Base-by-base conservation (phyloP, 1,284 basidiomycete species). In the Stygiomarasmius scandens region DNA sequence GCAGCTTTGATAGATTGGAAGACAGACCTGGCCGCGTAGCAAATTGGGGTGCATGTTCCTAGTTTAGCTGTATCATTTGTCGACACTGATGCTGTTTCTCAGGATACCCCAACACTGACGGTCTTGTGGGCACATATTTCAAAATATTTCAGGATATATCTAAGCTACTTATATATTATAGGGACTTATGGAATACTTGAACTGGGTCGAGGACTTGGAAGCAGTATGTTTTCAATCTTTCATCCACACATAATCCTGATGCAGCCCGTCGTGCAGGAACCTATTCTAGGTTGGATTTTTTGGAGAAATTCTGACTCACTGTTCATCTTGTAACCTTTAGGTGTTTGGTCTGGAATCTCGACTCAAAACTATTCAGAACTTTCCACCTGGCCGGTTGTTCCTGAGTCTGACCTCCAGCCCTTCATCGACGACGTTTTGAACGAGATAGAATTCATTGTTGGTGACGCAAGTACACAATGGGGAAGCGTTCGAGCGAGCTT, bases 101-200 rank as follows among this genome's bases (percentile, higher is more conserved):
- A 72, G 71, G 68, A 32, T 76, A 76, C 56, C 60, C 71, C 2
- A 74, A 76, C 49, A 75, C 73, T 2, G 72, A 75, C 52, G 75
- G 75, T 2, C 69, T 78, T 38, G 75, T 74, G 54, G 50, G 64
- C 59, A 29, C 32, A 34, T 34, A 8, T 8, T 34, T 34, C 8
- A 8, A 8, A 14, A 34, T 34, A 8, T 24, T 52, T 49, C 9
- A 27, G 23, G 23, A 52, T 23, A 46, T 52, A 11, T 53, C 52
- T n/a, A 60, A 52, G 51, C 58, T 58, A 56, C 27, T 46, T 50
- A 16, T n/a, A 10, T 29, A 19, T 55, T 1, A n/a, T 46, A 69
- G 66, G 76, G 77, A 19, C 68, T 77, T 5, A 56, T 79, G 56
- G 77, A 79, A 68, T 76, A 76, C 61, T 67, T 77, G 41, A 68